These are phyloP conservation scores for Pelargonium citronellum DNA, from an alignment of 441 rosid species.

Conservation along the genomic window DNA sequence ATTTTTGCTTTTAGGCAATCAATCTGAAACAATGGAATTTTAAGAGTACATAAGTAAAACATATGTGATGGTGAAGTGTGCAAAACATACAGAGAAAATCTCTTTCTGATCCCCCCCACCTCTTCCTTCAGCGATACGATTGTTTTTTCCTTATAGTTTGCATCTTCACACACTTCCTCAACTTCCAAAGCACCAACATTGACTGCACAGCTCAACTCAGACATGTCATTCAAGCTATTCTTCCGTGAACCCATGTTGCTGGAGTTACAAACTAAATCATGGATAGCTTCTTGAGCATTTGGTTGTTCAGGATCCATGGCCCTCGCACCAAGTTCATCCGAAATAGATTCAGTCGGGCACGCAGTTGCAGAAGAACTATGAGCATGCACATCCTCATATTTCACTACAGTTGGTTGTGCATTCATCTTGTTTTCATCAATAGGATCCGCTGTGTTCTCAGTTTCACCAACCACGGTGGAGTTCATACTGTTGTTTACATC, in stretches of 20 bases:
- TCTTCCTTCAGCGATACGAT: slow-evolving; percentile 7
- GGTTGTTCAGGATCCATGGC: not conserved
- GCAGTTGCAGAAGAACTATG: slow-evolving; percentile 5
- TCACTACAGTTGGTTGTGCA: slow-evolving; percentile 1
- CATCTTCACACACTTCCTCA: slow-evolving; percentile 3
- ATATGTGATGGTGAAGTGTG: not conserved
- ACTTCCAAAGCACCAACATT: slow-evolving; percentile 7
- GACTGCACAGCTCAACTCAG: not conserved
- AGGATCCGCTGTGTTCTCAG: slow-evolving; percentile 2
- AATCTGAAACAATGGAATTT: slow-evolving; percentile 8
- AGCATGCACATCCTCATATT: not conserved
- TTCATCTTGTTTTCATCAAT: slow-evolving; percentile 1
- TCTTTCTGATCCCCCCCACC: slow-evolving; percentile 1
- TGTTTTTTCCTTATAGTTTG: not conserved
- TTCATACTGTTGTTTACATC: not conserved
- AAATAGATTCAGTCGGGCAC: not conserved
- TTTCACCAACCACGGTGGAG: slow-evolving; percentile 7
- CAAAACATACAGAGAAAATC: not conserved
- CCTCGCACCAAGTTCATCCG: not conserved
- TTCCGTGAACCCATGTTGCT: not conserved
- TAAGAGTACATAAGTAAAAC: not conserved
- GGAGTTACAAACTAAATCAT: slow-evolving; percentile 3
- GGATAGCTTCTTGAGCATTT: slow-evolving; percentile 8
- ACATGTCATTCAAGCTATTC: not conserved
- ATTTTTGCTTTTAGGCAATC: slow-evolving; percentile 11